phyloP scores from a whole-genome alignment of 1,139 yeast species.

The Groenewaldozyma sp. region DNA sequence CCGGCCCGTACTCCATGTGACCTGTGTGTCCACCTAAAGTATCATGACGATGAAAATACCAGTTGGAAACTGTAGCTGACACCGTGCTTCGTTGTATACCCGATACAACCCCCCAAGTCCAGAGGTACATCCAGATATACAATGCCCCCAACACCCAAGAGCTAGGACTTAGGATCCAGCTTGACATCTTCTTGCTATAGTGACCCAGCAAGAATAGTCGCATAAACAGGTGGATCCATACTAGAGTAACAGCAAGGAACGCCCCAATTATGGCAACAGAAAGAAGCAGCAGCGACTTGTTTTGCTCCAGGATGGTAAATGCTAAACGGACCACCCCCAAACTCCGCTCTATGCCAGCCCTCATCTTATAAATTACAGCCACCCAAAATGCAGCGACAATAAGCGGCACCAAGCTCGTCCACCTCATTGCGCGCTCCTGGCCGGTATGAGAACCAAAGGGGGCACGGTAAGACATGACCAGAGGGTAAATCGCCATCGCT shows the following conservation, averaged over 20 bases:
- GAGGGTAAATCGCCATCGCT: constrained; percentile 24
- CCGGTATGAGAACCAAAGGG: constrained; percentile 28
- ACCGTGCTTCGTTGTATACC: constrained; percentile 32
- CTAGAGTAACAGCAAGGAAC: constrained; percentile 26
- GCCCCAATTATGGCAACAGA: constrained; percentile 24
- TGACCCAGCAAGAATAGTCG: constrained; percentile 32
- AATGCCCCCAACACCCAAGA: constrained; percentile 30
- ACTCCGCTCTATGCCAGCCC: constrained; percentile 28
- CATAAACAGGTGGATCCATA: constrained; percentile 32
- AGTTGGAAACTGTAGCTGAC: constrained; percentile 31
- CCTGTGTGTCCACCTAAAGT: constrained; percentile 8
- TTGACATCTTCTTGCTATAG: constrained; percentile 18
- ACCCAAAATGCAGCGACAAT: constrained; percentile 29
- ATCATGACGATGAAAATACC: constrained; percentile 32
- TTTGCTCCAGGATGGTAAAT: constrained; percentile 29
- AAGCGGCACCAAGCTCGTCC: constrained; percentile 29
- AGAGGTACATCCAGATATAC: constrained; percentile 32
- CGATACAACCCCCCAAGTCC: constrained; percentile 36
- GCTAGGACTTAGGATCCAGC: constrained; percentile 27
- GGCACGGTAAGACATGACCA: constrained; percentile 29
- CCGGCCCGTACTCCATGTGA: constrained; percentile 9
- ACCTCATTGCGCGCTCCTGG: constrained; percentile 32
- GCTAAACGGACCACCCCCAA: constrained; percentile 31
- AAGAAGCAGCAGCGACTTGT: constrained; percentile 23
- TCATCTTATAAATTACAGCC: constrained; percentile 26